Evolutionary conservation across 371 early-diverging fungal genomes (phyloP).

Genomic region (Dinochytrium kinnereticum): DNA sequence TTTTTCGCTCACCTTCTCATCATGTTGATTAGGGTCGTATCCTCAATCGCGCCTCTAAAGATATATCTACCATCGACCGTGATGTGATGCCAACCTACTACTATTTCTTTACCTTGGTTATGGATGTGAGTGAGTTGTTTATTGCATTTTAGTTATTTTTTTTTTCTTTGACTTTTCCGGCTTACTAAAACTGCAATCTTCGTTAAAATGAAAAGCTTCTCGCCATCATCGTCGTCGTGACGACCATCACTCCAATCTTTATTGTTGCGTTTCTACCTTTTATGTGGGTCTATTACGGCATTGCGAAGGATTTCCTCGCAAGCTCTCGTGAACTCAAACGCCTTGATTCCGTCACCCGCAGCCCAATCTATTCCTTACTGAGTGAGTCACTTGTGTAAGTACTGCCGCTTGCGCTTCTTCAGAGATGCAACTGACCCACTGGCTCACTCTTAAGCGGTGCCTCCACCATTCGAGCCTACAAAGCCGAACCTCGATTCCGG

Average conservation of each 20-base stretch:
- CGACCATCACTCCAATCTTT: conserved; percentile 60
- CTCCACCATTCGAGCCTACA: conserved; percentile 47
- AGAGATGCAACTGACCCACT: too few relatives aligned
- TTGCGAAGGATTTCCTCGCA: conserved; percentile 61
- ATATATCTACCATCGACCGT: conserved; percentile 45
- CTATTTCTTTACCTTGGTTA: too few relatives aligned
- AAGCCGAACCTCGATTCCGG: conserved; percentile 33
- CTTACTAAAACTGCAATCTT: too few relatives aligned
- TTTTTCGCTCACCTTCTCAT: too few relatives aligned
- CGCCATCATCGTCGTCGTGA: conserved; percentile 37
- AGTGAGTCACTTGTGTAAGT: too few relatives aligned
- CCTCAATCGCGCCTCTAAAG: conserved; percentile 76
- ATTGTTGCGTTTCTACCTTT: conserved; percentile 38
- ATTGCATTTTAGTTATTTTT: conserved; percentile 37
- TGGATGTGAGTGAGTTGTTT: too few relatives aligned
- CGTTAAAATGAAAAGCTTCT: too few relatives aligned
- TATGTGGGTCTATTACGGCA: background rate
- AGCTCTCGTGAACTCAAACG: conserved; percentile 82
- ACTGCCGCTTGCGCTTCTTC: too few relatives aligned
- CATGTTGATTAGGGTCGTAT: too few relatives aligned
- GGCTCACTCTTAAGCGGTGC: conserved; percentile 55
- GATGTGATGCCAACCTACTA: too few relatives aligned
- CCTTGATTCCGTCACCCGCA: conserved; percentile 74
- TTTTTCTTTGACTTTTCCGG: conserved; percentile 33
- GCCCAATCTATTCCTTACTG: conserved; percentile 82